phyloP scores from a whole-genome alignment of 2,329 filamentous ascomycete species.

The Aspergillus proliferans region DNA sequence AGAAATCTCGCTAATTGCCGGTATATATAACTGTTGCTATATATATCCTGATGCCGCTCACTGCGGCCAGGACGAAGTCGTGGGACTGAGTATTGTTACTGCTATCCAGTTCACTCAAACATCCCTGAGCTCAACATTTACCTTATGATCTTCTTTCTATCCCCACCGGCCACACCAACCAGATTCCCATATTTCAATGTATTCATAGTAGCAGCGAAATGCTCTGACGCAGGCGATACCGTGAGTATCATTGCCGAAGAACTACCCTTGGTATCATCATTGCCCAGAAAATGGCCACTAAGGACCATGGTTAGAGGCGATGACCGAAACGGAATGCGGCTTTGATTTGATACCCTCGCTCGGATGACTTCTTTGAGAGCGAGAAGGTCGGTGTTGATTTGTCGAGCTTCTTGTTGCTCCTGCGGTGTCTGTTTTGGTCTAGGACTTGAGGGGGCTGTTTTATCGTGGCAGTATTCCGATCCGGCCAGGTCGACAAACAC shows the following conservation, averaged over 20 bases:
- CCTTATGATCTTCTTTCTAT: not conserved
- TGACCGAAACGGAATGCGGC: constrained; percentile 37
- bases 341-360: constrained; percentile 28
- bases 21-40: too few species aligned
- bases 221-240: constrained; percentile 29
- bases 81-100: too few species aligned
- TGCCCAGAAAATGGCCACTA: constrained; percentile 30
- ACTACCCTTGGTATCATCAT: constrained; percentile 9
- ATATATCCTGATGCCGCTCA: too few species aligned
- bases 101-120: too few species aligned
- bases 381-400: constrained; percentile 44
- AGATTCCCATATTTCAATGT: constrained; percentile 41
- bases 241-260: constrained; percentile 37
- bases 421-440: constrained; percentile 27
- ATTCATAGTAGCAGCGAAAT: constrained; percentile 38
- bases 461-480: constrained; percentile 37
- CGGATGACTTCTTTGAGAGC: constrained; percentile 45
- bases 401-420: constrained; percentile 36
- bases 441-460: constrained; percentile 1
- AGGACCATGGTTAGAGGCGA: constrained; percentile 42
- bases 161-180: constrained; percentile 24
- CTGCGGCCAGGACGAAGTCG: too few species aligned
- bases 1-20: too few species aligned
- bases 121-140: not conserved
- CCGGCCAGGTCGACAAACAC: constrained; percentile 45